Conservation (phyloP, 2,329 filamentous ascomycete species). For the Cladosporium sp. region DNA sequence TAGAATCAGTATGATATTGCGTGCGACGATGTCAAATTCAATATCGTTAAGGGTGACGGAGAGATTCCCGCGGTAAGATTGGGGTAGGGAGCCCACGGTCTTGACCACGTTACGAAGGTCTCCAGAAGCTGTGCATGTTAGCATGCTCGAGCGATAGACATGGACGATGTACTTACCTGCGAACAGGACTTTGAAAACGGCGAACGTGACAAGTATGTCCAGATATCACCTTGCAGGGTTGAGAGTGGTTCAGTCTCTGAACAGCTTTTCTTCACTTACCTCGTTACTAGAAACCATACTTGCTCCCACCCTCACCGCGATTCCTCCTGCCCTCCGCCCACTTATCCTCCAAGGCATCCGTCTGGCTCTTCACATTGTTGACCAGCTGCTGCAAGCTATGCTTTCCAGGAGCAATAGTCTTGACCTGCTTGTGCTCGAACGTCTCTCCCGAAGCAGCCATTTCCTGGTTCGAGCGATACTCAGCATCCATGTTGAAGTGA, state of each 20-base stretch:
- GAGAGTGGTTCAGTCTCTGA: no score
- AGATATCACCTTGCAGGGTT: no score
- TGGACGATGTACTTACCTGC: no score
- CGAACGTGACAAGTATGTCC: no score
- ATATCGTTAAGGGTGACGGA: neutral
- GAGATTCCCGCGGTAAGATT: neutral
- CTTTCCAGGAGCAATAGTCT: constrained; percentile 80
- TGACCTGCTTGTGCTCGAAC: constrained; percentile 75
- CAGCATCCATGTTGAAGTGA: constrained; percentile 84
- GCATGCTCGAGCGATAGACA: no score
- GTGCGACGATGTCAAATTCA: neutral
- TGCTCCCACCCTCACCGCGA: constrained; percentile 75
- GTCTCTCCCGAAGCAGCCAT: constrained; percentile 69
- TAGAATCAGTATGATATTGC: neutral
- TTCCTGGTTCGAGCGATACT: constrained; percentile 83
- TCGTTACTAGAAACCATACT: constrained; percentile 85
- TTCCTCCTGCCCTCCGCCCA: constrained; percentile 80
- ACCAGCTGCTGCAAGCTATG: constrained; percentile 87
- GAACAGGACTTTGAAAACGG: constrained; percentile 38
- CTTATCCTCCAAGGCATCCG: constrained; percentile 86
- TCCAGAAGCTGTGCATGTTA: neutral
- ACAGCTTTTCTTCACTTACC: no score
- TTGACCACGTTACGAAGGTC: neutral
- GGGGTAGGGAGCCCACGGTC: neutral
- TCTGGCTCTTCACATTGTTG: constrained; percentile 76